phyloP scores from a whole-genome alignment of 164 flowering plant species.

The Malania oleifera region DNA sequence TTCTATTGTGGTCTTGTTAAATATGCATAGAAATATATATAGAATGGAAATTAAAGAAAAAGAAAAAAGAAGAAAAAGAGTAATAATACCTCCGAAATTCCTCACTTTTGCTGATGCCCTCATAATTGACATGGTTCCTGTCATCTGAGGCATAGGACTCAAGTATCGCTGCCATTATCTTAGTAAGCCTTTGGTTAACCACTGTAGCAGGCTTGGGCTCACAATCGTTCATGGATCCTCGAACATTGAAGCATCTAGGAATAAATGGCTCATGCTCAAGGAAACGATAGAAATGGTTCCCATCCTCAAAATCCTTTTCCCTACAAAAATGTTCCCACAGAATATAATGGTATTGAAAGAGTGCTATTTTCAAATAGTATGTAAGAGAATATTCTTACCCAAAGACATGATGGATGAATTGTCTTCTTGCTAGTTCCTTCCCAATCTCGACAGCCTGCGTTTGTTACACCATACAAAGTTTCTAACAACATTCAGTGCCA shows the following conservation, averaged over 20 bases:
- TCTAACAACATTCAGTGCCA: background rate
- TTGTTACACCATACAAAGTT: background rate
- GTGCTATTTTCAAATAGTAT: background rate
- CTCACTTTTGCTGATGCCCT: constrained; percentile 71
- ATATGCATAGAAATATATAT: too few species aligned
- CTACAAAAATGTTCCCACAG: constrained; percentile 26
- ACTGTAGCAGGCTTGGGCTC: constrained; percentile 58
- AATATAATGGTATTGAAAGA: too few species aligned
- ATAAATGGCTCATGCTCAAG: constrained; percentile 86
- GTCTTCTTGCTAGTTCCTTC: constrained; percentile 62
- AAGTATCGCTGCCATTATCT: constrained; percentile 81
- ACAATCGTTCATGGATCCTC: constrained; percentile 56
- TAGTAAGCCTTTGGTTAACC: constrained; percentile 52
- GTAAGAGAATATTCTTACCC: constrained; percentile 42
- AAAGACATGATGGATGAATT: constrained; percentile 80
- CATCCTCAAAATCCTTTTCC: constrained; percentile 81
- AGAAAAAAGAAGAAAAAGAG: background rate
- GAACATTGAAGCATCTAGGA: constrained; percentile 69
- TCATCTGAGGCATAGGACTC: constrained; percentile 87
- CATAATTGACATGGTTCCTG: constrained; percentile 58
- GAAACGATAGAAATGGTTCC: constrained; percentile 77
- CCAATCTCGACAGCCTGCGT: constrained; percentile 75
- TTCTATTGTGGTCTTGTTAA: too few species aligned
- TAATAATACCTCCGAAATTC: constrained; percentile 77
- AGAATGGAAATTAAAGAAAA: background rate